Evolutionary conservation across 2,329 filamentous ascomycete species (phyloP).

Genomic region (Ophiocordyceps camponoti-saundersi): DNA sequence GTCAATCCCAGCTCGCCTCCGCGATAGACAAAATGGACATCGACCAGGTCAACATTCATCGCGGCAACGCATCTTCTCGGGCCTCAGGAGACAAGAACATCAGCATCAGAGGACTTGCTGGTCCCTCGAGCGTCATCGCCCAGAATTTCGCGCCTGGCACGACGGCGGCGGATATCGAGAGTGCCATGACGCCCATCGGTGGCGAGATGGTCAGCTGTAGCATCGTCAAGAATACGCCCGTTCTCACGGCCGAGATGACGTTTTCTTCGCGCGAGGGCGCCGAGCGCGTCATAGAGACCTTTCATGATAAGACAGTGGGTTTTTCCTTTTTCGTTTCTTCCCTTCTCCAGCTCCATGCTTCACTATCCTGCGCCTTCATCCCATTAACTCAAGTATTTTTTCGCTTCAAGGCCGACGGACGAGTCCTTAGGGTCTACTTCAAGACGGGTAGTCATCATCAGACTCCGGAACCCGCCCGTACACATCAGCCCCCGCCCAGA

Average conservation of each 20-base stretch:
- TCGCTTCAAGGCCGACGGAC: constrained; percentile 47
- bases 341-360: not conserved
- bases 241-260: constrained; percentile 61
- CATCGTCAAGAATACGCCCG: constrained; percentile 49
- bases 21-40: constrained; percentile 25
- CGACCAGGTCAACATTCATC: constrained; percentile 18
- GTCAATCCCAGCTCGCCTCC: constrained; percentile 22
- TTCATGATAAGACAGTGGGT: constrained; percentile 62
- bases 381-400: not conserved
- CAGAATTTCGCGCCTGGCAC: constrained; percentile 74
- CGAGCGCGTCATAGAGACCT: constrained; percentile 56
- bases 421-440: constrained; percentile 55
- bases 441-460: constrained; percentile 32
- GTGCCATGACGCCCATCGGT: constrained; percentile 60
- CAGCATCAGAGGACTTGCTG: constrained; percentile 55
- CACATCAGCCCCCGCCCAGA: constrained; percentile 8
- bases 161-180: constrained; percentile 68
- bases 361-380: not conserved
- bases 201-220: constrained; percentile 51
- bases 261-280: constrained; percentile 58
- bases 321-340: not conserved
- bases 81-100: constrained; percentile 27
- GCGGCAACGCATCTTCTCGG: constrained; percentile 3
- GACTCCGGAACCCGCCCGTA: constrained; percentile 11
- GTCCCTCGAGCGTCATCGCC: constrained; percentile 55